Conservation (phyloP, 306 rosid genomes). For the Pterocarpus macrocarpus region DNA sequence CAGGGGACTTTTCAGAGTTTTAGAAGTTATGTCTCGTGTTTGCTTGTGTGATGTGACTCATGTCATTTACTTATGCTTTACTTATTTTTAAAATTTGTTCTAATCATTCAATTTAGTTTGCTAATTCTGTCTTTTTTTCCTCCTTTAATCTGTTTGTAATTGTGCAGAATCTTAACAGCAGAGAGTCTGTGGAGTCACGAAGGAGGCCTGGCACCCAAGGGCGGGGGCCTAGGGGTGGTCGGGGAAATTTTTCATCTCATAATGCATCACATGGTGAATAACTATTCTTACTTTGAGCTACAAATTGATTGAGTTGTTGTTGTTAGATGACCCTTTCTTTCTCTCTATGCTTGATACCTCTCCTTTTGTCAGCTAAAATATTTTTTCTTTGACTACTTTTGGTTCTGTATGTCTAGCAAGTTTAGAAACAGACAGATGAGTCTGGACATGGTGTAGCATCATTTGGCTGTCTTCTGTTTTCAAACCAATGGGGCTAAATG, state of each 20-base stretch:
- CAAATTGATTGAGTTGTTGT: slow-evolving; percentile 10
- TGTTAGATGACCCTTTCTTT: neutral
- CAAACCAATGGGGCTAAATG: neutral
- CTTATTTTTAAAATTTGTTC: slow-evolving; percentile 14
- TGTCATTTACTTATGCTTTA: slow-evolving; percentile 14
- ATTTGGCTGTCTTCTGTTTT: slow-evolving; percentile 42
- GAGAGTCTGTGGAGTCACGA: slow-evolving; percentile 76
- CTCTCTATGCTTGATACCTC: neutral
- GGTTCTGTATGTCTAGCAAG: slow-evolving; percentile 5
- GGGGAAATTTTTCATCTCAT: slow-evolving; percentile 70
- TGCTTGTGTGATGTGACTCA: slow-evolving; percentile 15
- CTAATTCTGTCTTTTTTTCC: slow-evolving; percentile 39
- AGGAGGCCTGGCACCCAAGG: slow-evolving; percentile 85
- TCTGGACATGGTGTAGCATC: slow-evolving; percentile 36
- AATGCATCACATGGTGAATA: slow-evolving; percentile 71
- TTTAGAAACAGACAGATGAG: slow-evolving; percentile 37
- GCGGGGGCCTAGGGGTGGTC: slow-evolving; percentile 83
- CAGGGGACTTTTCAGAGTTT: slow-evolving; percentile 31
- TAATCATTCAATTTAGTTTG: slow-evolving; percentile 12
- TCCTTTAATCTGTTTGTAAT: slow-evolving; percentile 32
- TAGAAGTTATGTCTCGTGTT: slow-evolving; percentile 21
- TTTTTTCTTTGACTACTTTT: slow-evolving; percentile 31
- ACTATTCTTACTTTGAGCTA: slow-evolving; percentile 36
- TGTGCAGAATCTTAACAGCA: slow-evolving; percentile 79
- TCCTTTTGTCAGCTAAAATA: slow-evolving; percentile 23